These are phyloP conservation scores for Mycena galericulata DNA, from an alignment of 768 basidiomycete species.

Conservation along the genomic window DNA sequence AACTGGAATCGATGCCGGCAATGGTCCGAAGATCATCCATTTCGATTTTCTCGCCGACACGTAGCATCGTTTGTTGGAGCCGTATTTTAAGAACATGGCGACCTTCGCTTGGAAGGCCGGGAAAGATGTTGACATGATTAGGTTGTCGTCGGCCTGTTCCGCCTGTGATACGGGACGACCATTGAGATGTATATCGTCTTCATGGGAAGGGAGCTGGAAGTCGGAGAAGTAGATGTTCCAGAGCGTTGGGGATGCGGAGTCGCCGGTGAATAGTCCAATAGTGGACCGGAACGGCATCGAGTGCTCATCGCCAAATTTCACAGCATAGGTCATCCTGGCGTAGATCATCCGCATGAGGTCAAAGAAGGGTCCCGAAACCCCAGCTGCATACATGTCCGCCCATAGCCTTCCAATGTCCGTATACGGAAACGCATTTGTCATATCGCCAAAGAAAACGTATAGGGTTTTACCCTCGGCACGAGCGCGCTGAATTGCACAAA, in stretches of 20 bases:
- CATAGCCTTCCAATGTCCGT: background rate
- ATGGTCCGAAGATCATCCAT: slow-evolving; percentile 34
- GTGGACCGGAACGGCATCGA: background rate
- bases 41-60: slow-evolving; percentile 39
- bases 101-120: slow-evolving; percentile 32
- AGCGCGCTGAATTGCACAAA: no score
- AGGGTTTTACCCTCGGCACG: no score
- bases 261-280: slow-evolving; percentile 42
- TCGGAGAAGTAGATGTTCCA: slow-evolving; percentile 28
- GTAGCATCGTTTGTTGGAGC: slow-evolving; percentile 36
- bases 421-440: slow-evolving; percentile 3
- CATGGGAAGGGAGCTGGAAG: slow-evolving; percentile 14
- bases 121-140: slow-evolving; percentile 26
- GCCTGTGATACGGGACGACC: slow-evolving; percentile 28
- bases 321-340: background rate
- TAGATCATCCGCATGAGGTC: slow-evolving; percentile 28
- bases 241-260: slow-evolving; percentile 37
- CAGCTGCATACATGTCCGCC: slow-evolving; percentile 27
- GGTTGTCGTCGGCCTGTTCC: slow-evolving; percentile 35
- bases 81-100: slow-evolving; percentile 32
- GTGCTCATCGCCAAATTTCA: background rate
- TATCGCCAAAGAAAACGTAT: no score
- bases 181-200: slow-evolving; percentile 32
- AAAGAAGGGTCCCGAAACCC: slow-evolving; percentile 11
- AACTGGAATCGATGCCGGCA: background rate